Evolutionary conservation across 2,329 filamentous ascomycete species (phyloP).

Genomic region (Arthrobotrys entomopaga): DNA sequence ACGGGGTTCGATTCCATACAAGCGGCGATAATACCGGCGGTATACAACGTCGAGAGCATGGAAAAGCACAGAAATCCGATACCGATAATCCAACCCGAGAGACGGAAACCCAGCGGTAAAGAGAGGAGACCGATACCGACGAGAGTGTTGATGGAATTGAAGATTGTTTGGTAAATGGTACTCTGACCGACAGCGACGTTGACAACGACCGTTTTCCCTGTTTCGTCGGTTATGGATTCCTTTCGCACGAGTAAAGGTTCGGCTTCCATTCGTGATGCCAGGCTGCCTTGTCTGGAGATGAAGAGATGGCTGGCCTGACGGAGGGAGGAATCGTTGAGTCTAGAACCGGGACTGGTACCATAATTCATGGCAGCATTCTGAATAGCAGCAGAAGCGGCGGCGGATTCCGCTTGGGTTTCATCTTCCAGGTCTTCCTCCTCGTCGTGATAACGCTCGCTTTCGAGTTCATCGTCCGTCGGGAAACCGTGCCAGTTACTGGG

Average conservation of each 20-base stretch:
- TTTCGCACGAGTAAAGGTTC: constrained; percentile 87
- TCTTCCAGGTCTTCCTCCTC: constrained; percentile 19
- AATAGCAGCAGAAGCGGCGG: constrained; percentile 28
- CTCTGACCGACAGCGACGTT: constrained; percentile 89
- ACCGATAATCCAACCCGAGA: constrained; percentile 76
- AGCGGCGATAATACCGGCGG: constrained; percentile 69
- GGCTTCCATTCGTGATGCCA: constrained; percentile 68
- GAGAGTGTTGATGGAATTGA: constrained; percentile 84
- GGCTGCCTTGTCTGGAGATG: constrained; percentile 48
- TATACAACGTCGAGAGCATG: constrained; percentile 82
- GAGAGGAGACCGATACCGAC: constrained; percentile 79
- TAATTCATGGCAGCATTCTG: constrained; percentile 36
- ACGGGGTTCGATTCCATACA: constrained; percentile 87
- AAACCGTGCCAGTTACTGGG: constrained; percentile 51
- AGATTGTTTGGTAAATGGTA: constrained; percentile 93
- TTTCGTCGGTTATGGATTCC: constrained; percentile 73
- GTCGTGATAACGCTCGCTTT: constrained; percentile 44
- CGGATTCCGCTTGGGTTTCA: constrained; percentile 35
- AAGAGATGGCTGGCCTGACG: constrained; percentile 68
- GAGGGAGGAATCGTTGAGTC: constrained; percentile 66
- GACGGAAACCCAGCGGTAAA: constrained; percentile 83
- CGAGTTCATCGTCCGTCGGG: constrained; percentile 37
- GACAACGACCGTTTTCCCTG: constrained; percentile 76
- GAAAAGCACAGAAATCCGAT: constrained; percentile 78
- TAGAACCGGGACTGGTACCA: constrained; percentile 43